Conservation (phyloP, 306 rosid genomes). For the Potentilla sterilis region DNA sequence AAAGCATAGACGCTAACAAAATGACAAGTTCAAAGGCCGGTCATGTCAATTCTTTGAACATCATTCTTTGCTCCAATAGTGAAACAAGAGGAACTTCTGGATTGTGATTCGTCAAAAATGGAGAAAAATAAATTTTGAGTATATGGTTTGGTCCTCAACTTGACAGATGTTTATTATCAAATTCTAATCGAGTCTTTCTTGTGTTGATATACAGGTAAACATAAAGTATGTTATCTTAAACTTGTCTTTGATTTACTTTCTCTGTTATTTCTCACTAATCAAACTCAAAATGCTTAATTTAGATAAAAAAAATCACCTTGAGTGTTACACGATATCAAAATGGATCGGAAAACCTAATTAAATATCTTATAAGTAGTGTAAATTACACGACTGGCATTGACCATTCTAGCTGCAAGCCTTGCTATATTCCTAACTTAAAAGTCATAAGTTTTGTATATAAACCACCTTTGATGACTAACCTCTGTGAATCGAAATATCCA, state of each 20-base stretch:
- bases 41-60: neutral
- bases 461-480: neutral
- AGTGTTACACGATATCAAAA: neutral
- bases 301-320: too few species aligned
- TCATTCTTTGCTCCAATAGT: conserved; percentile 10
- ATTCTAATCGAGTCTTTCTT: neutral
- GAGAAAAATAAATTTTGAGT: neutral
- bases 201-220: neutral
- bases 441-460: neutral
- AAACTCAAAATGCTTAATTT: neutral
- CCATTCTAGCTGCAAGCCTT: neutral
- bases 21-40: conserved; percentile 21
- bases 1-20: conserved; percentile 6
- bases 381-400: neutral
- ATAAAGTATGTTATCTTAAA: too few species aligned
- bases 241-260: neutral
- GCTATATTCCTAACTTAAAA: neutral
- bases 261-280: neutral
- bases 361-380: neutral
- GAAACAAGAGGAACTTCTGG: conserved; percentile 3
- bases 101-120: neutral
- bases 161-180: neutral
- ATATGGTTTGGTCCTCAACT: neutral
- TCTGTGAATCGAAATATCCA: neutral
- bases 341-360: neutral